These are phyloP conservation scores for Stylosanthes scabra DNA, from an alignment of 331 rosid species.

Conservation along the genomic window DNA sequence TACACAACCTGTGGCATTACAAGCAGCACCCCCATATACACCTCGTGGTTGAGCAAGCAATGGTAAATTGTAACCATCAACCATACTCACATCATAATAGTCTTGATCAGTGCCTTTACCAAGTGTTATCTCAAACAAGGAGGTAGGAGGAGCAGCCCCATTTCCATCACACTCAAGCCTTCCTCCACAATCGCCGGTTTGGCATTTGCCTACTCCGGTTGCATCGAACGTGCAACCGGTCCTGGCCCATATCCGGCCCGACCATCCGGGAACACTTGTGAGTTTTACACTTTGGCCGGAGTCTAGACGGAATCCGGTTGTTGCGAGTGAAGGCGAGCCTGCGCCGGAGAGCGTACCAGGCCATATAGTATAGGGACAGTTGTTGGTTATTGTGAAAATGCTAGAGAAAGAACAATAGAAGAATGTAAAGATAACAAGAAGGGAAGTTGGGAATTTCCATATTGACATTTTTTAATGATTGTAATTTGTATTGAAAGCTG, in stretches of 20 bases:
- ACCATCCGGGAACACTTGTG: constrained; percentile 68
- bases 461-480: too few relatives aligned
- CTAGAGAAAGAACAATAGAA: constrained; percentile 39
- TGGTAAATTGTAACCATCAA: constrained; percentile 85
- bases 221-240: constrained; percentile 79
- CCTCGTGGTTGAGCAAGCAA: constrained; percentile 61
- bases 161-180: constrained; percentile 77
- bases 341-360: constrained; percentile 75
- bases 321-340: constrained; percentile 56
- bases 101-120: constrained; percentile 59
- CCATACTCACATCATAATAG: constrained; percentile 78
- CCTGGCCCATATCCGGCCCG: constrained; percentile 86
- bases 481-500: too few relatives aligned
- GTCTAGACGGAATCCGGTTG: constrained; percentile 67
- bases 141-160: constrained; percentile 77
- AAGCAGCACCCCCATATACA: constrained; percentile 47
- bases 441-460: too few relatives aligned
- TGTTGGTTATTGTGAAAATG: constrained; percentile 72
- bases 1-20: constrained; percentile 80
- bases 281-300: constrained; percentile 54
- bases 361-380: constrained; percentile 74
- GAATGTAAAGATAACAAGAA: constrained; percentile 29
- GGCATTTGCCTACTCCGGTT: constrained; percentile 66
- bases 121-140: constrained; percentile 86
- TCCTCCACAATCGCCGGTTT: constrained; percentile 87